Evolutionary conservation across 2,329 filamentous ascomycete species (phyloP).

Genomic region (Hypoxylon sp.): DNA sequence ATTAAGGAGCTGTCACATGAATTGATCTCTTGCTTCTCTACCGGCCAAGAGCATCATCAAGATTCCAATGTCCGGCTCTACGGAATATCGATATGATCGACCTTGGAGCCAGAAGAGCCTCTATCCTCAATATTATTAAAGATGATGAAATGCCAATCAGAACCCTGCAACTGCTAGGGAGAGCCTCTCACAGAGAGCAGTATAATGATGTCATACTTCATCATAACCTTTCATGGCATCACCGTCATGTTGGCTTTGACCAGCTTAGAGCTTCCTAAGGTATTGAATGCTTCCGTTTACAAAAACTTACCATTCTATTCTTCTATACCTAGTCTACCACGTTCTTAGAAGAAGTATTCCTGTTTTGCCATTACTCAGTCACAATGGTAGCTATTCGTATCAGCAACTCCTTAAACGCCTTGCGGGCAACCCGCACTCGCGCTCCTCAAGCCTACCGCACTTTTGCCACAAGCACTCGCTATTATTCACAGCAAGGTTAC

Average conservation of each 20-base stretch:
- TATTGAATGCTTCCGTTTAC: slow-evolving; percentile 6
- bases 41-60: background rate
- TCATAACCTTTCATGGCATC: slow-evolving; percentile 42
- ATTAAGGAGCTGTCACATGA: slow-evolving; percentile 15
- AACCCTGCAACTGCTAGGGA: slow-evolving; percentile 26
- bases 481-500: slow-evolving; percentile 54
- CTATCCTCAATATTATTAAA: slow-evolving; percentile 4
- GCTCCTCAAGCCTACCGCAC: slow-evolving; percentile 44
- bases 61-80: background rate
- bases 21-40: slow-evolving; percentile 1
- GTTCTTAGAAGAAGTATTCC: background rate
- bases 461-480: slow-evolving; percentile 44
- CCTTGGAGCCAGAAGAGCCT: slow-evolving; percentile 20
- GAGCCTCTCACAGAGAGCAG: slow-evolving; percentile 12
- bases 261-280: slow-evolving; percentile 11
- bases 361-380: slow-evolving; percentile 1
- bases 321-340: slow-evolving; percentile 1
- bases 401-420: slow-evolving; percentile 43
- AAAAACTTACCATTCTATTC: slow-evolving; percentile 18
- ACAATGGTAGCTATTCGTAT: slow-evolving; percentile 51
- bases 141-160: slow-evolving; percentile 14
- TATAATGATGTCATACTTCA: slow-evolving; percentile 50
- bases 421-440: slow-evolving; percentile 43
- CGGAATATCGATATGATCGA: slow-evolving; percentile 14
- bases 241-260: slow-evolving; percentile 23